phyloP scores from a whole-genome alignment of 164 flowering plant species.

The Nymphaea colorata region DNA sequence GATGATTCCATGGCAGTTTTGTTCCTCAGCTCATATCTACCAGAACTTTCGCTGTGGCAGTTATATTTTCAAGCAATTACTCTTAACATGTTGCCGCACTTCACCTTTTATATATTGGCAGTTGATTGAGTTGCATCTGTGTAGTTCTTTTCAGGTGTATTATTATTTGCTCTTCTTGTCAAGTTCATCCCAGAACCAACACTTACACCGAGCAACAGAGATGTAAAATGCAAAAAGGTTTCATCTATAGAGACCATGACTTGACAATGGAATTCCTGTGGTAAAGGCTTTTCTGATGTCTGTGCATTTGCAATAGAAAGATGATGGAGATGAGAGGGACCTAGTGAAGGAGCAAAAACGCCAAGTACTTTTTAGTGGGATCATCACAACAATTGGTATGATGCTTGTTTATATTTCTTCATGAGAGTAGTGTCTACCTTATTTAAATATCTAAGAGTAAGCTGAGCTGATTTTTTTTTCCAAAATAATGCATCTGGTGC shows the following conservation, averaged over 20 bases:
- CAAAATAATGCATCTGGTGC: too few species aligned
- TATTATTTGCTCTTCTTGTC: conserved; percentile 64
- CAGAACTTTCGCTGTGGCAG: too few species aligned
- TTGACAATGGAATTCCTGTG: too few species aligned
- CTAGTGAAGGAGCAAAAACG: conserved; percentile 77
- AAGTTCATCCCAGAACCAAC: conserved; percentile 88
- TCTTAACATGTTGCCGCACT: too few species aligned
- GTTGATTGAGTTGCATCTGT: conserved; percentile 1
- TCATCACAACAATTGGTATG: conserved; percentile 81
- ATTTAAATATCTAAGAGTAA: too few species aligned
- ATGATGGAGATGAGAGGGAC: conserved; percentile 65
- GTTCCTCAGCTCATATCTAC: too few species aligned
- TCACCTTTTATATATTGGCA: too few species aligned
- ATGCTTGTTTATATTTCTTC: not conserved
- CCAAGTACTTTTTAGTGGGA: conserved; percentile 92
- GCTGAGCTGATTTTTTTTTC: too few species aligned
- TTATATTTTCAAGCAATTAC: too few species aligned
- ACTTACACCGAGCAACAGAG: conserved; percentile 28
- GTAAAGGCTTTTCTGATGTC: not conserved
- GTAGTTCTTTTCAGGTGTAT: conserved; percentile 91
- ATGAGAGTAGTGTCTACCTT: too few species aligned
- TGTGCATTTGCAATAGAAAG: conserved; percentile 10
- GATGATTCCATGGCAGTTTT: too few species aligned
- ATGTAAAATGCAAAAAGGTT: conserved; percentile 54
- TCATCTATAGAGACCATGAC: too few species aligned